Conservation (phyloP, 176 grass and related monocot species). For the Aechmea fasciata region DNA sequence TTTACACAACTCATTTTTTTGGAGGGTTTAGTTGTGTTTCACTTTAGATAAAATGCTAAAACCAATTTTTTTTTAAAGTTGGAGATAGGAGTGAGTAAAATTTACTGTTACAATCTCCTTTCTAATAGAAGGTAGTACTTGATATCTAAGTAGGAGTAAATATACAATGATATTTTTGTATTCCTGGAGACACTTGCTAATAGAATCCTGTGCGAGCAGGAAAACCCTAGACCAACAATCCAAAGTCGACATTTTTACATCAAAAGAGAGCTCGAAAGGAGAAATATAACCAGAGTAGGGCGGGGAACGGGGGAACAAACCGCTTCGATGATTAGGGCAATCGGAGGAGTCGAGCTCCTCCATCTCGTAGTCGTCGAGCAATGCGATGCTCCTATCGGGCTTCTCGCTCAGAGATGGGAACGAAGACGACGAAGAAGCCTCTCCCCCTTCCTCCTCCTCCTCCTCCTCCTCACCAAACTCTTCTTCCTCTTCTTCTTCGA, state of each 20-base stretch:
- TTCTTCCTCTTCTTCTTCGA: constrained; percentile 8
- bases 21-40: no score
- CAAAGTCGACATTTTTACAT: background rate
- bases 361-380: constrained; percentile 73
- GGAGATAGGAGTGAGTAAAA: background rate
- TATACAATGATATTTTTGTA: no score
- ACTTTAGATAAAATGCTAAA: no score
- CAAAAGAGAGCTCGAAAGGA: background rate
- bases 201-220: no score
- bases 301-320: constrained; percentile 23
- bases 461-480: constrained; percentile 19
- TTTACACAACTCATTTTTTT: no score
- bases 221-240: background rate
- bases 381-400: constrained; percentile 55
- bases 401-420: constrained; percentile 72
- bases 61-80: background rate
- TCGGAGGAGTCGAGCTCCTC: constrained; percentile 49
- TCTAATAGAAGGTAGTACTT: no score
- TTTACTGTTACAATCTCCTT: no score
- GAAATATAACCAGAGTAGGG: background rate
- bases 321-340: constrained; percentile 53
- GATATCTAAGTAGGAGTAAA: no score
- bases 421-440: constrained; percentile 20
- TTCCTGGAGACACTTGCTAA: no score
- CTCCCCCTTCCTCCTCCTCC: constrained; percentile 24